A percentile compares a stretch with the other conserved stretches of the same genome.
These are phyloP conservation scores for Dothiorella sarmentorum DNA, from an alignment of 2,329 filamentous ascomycete species.

Conservation along the genomic window DNA sequence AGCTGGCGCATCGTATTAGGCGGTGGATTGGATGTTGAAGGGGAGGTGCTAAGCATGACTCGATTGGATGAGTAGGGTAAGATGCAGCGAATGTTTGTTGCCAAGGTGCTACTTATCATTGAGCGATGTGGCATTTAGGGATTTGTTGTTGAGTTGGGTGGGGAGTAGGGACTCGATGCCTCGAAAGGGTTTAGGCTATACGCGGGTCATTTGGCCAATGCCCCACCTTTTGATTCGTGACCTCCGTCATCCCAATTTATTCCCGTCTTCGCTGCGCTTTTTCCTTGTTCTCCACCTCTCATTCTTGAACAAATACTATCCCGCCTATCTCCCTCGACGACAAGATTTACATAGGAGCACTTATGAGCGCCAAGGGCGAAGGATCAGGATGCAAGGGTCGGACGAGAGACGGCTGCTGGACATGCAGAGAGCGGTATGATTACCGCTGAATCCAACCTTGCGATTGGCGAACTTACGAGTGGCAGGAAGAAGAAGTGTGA, in stretches of 20 bases:
- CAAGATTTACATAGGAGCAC: too few species aligned
- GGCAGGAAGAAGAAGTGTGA: not conserved
- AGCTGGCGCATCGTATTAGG: too few species aligned
- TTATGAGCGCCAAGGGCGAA: not conserved
- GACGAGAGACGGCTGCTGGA: not conserved
- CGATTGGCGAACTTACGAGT: not conserved
- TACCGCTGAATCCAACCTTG: not conserved
- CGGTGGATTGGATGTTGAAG: too few species aligned
- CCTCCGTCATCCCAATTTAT: not conserved
- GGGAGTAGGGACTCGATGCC: not conserved
- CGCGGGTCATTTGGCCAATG: not conserved
- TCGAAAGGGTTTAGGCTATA: not conserved
- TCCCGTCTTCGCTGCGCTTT: not conserved
- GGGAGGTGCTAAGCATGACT: too few species aligned
- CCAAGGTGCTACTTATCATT: too few species aligned
- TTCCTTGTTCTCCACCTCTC: not conserved
- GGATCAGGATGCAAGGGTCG: not conserved
- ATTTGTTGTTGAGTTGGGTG: too few species aligned
- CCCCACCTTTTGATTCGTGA: not conserved
- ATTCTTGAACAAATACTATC: too few species aligned
- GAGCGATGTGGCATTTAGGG: too few species aligned
- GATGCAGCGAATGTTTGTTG: too few species aligned
- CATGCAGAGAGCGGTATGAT: not conserved
- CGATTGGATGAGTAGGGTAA: too few species aligned
- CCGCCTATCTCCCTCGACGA: too few species aligned